Evolutionary conservation across 2,329 filamentous ascomycete genomes (phyloP).

Genomic region (Penicillium sp.): DNA sequence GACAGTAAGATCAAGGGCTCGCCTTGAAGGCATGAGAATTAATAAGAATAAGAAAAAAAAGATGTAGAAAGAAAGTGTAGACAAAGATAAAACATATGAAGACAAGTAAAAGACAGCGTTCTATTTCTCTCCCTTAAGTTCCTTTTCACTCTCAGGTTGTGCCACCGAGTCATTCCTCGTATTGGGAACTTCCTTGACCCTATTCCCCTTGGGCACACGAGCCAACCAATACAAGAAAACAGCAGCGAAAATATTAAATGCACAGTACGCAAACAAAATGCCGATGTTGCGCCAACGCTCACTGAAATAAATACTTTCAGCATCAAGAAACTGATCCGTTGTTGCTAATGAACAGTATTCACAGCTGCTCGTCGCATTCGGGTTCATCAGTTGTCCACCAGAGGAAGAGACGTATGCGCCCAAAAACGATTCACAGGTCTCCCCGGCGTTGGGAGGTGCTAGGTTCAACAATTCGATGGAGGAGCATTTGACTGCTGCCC

Average conservation of each 20-base stretch:
- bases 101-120: background rate
- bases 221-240: slow-evolving; percentile 52
- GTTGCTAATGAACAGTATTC: slow-evolving; percentile 40
- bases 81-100: too few relatives aligned
- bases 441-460: slow-evolving; percentile 50
- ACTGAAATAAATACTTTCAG: slow-evolving; percentile 40
- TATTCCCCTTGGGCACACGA: slow-evolving; percentile 40
- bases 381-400: slow-evolving; percentile 60
- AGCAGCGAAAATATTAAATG: slow-evolving; percentile 51
- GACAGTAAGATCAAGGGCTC: too few relatives aligned
- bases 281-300: slow-evolving; percentile 53
- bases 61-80: too few relatives aligned
- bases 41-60: too few relatives aligned
- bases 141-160: background rate
- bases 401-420: slow-evolving; percentile 50
- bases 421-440: slow-evolving; percentile 63
- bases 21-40: too few relatives aligned
- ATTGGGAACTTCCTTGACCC: slow-evolving; percentile 11
- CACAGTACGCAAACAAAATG: slow-evolving; percentile 50
- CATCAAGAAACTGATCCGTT: slow-evolving; percentile 50
- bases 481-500: slow-evolving; percentile 29
- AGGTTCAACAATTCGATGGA: slow-evolving; percentile 32
- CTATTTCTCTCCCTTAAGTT: background rate
- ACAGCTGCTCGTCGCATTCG: slow-evolving; percentile 55
- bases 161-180: background rate